Evolutionary conservation across 129 eudicot genomes (phyloP).

Genomic region (Artemisia tridentata): DNA sequence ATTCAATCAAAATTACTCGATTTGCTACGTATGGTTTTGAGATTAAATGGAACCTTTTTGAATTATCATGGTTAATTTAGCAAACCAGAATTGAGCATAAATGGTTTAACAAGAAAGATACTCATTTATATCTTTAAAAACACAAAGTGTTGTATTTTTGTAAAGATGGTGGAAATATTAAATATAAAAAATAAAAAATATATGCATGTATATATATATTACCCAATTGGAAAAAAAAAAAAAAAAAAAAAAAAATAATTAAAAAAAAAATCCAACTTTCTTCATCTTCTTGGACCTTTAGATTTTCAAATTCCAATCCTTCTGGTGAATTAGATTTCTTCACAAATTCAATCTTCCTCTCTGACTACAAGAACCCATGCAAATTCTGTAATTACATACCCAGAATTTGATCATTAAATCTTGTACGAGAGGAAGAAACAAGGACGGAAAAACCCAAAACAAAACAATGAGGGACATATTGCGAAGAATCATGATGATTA

Average conservation of each 20-base stretch:
- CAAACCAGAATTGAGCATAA: too few species aligned
- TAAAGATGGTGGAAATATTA: background rate
- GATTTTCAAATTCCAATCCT: constrained; percentile 23
- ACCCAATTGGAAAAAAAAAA: background rate
- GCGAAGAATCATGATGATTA: constrained; percentile 26
- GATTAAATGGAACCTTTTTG: too few species aligned
- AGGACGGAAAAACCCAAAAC: constrained; percentile 7
- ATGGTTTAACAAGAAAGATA: too few species aligned
- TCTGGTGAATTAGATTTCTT: constrained; percentile 23
- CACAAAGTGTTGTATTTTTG: background rate
- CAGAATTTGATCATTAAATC: constrained; percentile 10
- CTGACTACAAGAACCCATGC: constrained; percentile 25
- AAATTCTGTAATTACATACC: constrained; percentile 15
- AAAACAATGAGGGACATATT: constrained; percentile 23
- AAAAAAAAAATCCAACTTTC: constrained; percentile 20
- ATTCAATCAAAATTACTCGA: too few species aligned
- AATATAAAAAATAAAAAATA: constrained; percentile 7
- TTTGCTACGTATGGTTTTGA: too few species aligned
- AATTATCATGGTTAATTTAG: too few species aligned
- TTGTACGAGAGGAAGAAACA: constrained; percentile 35
- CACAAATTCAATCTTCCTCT: constrained; percentile 30
- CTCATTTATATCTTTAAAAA: background rate
- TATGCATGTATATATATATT: constrained; percentile 19
- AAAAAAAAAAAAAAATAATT: constrained; percentile 1
- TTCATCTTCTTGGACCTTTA: constrained; percentile 26